Evolutionary conservation across 176 grass and related monocot species (phyloP).

Genomic region (Neostapfia colusana): DNA sequence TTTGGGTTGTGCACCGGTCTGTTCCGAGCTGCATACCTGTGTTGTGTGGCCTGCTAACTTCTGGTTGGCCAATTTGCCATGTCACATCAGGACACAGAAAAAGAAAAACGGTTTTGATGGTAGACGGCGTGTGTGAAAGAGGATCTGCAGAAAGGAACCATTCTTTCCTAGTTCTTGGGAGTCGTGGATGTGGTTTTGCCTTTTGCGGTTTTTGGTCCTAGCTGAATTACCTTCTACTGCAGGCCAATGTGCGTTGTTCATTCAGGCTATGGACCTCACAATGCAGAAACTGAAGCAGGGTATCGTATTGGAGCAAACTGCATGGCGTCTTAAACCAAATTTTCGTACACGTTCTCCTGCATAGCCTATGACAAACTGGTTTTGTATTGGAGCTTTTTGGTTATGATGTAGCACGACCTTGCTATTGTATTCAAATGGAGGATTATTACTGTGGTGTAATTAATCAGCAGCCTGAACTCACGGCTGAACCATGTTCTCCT

Average conservation of each 20-base stretch:
- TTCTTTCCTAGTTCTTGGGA: background rate
- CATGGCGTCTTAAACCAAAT: too few species aligned
- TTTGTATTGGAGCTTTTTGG: background rate
- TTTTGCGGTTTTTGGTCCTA: background rate
- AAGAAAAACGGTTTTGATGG: background rate
- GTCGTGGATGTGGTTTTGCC: background rate
- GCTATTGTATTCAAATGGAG: too few species aligned
- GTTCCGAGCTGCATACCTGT: background rate
- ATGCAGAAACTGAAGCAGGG: background rate
- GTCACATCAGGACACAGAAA: conserved; percentile 3
- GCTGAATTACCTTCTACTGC: background rate
- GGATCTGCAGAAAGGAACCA: conserved; percentile 1
- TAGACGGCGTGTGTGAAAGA: background rate
- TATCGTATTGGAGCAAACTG: background rate
- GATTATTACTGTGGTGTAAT: too few species aligned
- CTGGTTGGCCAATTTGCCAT: background rate
- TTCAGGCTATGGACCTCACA: background rate
- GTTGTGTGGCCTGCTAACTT: background rate
- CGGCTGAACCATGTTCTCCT: too few species aligned
- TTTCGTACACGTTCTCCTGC: background rate
- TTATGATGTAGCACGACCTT: background rate
- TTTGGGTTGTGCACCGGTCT: conserved; percentile 16
- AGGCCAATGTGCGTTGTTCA: background rate
- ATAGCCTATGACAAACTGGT: too few species aligned
- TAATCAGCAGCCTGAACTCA: too few species aligned